Evolutionary conservation across 148 eudicot species (phyloP).

Genomic region (Heliamphora exappendiculata): DNA sequence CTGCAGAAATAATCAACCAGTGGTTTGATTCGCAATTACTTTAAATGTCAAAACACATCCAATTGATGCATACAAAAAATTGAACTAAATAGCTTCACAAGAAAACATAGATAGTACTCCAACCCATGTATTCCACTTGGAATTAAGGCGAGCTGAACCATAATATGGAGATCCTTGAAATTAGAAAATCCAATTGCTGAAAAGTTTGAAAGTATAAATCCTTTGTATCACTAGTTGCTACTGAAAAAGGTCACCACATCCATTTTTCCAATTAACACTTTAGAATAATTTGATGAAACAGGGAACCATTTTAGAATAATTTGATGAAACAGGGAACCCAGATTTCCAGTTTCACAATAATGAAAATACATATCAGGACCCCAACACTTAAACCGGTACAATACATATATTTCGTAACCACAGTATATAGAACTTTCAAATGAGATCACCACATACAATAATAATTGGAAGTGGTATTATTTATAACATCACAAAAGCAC

Average conservation of each 20-base stretch:
- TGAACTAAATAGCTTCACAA: not conserved
- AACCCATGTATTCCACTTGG: not conserved
- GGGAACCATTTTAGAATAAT: not conserved
- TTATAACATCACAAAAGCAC: not conserved
- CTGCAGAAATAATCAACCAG: constrained; percentile 11
- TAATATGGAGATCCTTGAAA: not conserved
- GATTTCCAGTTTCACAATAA: not conserved
- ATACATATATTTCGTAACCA: not conserved
- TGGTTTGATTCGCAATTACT: not conserved
- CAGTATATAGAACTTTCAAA: not conserved
- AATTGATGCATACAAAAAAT: not conserved
- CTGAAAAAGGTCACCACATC: not conserved
- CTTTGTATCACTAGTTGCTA: not conserved
- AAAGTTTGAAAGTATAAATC: not conserved
- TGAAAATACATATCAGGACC: not conserved
- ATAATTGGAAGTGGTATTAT: not conserved
- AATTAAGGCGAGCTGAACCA: not conserved
- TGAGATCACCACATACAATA: not conserved
- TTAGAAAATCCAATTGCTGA: not conserved
- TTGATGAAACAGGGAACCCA: not conserved
- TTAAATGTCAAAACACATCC: not conserved
- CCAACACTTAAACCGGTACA: not conserved
- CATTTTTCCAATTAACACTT: not conserved
- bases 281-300: not conserved
- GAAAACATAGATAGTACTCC: not conserved